Conservation (phyloP, 2,329 filamentous ascomycete genomes). For the Alternaria triticina region DNA sequence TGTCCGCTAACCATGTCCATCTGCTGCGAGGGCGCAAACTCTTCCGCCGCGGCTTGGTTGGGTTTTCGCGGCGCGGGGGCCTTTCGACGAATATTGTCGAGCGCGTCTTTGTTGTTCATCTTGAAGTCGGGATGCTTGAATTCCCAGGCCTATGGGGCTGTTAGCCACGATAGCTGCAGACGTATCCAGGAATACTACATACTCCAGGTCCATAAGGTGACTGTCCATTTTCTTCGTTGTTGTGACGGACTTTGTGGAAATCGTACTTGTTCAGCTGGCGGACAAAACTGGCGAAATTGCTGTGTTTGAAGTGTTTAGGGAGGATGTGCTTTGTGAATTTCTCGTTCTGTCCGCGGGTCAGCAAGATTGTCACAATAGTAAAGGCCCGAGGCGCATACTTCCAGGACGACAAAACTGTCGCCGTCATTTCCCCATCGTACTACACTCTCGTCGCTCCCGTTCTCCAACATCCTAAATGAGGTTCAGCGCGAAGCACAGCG, state of each 20-base stretch:
- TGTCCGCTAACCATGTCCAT: conserved; percentile 89
- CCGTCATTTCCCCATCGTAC: conserved; percentile 95
- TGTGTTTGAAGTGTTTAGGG: conserved; percentile 98
- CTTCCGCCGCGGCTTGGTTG: conserved; percentile 59
- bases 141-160: conserved; percentile 75
- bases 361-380: background rate
- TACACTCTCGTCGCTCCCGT: conserved; percentile 88
- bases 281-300: conserved; percentile 97
- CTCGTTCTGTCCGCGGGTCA: conserved; percentile 72
- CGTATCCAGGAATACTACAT: conserved; percentile 13
- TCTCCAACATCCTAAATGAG: conserved; percentile 84
- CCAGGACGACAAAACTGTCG: conserved; percentile 94
- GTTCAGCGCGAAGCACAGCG: conserved; percentile 32
- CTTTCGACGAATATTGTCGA: conserved; percentile 96
- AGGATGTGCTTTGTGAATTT: conserved; percentile 98
- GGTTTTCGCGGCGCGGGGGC: conserved; percentile 87
- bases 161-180: conserved; percentile 19
- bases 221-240: conserved; percentile 83
- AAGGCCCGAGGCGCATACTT: conserved; percentile 64
- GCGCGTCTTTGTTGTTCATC: conserved; percentile 91
- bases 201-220: conserved; percentile 84
- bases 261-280: conserved; percentile 97
- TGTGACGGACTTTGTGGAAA: conserved; percentile 95
- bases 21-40: conserved; percentile 83
- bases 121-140: conserved; percentile 98